Evolutionary conservation across 495 filamentous ascomycete species (phyloP).

Genomic region (Aspergillus cavernicola): DNA sequence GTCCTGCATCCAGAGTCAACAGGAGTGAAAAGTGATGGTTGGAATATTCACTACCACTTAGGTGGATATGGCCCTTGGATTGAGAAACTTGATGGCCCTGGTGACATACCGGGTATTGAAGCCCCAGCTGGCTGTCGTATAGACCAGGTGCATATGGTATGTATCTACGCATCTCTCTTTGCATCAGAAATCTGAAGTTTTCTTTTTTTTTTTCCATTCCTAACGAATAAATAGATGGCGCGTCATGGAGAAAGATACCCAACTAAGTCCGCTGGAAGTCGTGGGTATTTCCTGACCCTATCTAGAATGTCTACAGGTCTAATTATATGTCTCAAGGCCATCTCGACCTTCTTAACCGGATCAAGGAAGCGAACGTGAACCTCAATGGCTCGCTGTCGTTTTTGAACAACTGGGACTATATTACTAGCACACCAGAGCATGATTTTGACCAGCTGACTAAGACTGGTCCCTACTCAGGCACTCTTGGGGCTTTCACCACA

Average conservation of each 20-base stretch:
- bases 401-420: constrained; percentile 54
- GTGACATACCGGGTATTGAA: constrained; percentile 28
- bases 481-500: constrained; percentile 51
- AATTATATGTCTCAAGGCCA: constrained; percentile 36
- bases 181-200: too few relatives aligned
- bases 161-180: neutral
- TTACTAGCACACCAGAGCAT: constrained; percentile 35
- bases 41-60: constrained; percentile 55
- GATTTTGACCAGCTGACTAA: constrained; percentile 55
- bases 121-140: constrained; percentile 46
- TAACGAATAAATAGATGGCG: constrained; percentile 58
- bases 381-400: constrained; percentile 51
- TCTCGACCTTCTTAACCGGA: constrained; percentile 41
- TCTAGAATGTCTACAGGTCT: neutral
- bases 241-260: constrained; percentile 59
- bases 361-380: constrained; percentile 37
- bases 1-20: neutral
- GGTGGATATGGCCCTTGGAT: constrained; percentile 61
- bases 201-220: too few relatives aligned
- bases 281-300: constrained; percentile 31
- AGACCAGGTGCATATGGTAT: constrained; percentile 59
- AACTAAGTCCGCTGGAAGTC: constrained; percentile 45
- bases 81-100: constrained; percentile 42
- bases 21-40: constrained; percentile 18
- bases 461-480: constrained; percentile 56